phyloP scores from a whole-genome alignment of 2,329 filamentous ascomycete species.

The Pyrenochaeta sp. region DNA sequence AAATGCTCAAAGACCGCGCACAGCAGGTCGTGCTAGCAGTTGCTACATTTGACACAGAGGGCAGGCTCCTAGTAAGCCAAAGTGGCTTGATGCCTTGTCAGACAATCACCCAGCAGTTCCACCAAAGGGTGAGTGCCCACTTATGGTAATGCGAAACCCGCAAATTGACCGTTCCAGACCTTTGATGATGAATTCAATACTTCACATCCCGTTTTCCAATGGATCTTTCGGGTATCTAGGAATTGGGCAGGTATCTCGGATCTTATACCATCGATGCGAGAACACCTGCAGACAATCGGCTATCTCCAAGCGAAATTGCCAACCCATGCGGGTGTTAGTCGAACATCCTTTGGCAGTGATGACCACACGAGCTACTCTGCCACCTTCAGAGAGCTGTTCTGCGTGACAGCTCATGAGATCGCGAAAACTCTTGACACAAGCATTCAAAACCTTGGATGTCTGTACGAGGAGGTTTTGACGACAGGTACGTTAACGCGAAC shows the following conservation, averaged over 20 bases:
- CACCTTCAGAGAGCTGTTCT: conserved; percentile 84
- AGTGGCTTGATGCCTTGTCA: conserved; percentile 74
- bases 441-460: conserved; percentile 69
- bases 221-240: conserved; percentile 83
- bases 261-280: conserved; percentile 75
- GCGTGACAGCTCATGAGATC: conserved; percentile 77
- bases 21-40: conserved; percentile 65
- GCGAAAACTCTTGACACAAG: conserved; percentile 71
- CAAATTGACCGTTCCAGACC: conserved; percentile 48
- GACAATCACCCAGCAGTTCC: conserved; percentile 74
- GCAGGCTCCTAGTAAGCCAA: conserved; percentile 72
- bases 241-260: conserved; percentile 77
- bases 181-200: conserved; percentile 79
- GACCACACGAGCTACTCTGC: conserved; percentile 75
- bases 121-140: conserved; percentile 31
- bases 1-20: conserved; percentile 55
- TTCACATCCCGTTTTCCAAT: conserved; percentile 81
- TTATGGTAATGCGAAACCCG: conserved; percentile 55
- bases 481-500: conserved; percentile 70
- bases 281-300: conserved; percentile 68
- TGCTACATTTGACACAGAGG: conserved; percentile 72
- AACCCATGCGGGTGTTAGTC: conserved; percentile 22
- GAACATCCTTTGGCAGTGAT: conserved; percentile 42
- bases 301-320: conserved; percentile 33
- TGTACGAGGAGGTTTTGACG: conserved; percentile 79